Base-by-base conservation (phyloP, 768 basidiomycete species). In the Tulasnella sp. region DNA sequence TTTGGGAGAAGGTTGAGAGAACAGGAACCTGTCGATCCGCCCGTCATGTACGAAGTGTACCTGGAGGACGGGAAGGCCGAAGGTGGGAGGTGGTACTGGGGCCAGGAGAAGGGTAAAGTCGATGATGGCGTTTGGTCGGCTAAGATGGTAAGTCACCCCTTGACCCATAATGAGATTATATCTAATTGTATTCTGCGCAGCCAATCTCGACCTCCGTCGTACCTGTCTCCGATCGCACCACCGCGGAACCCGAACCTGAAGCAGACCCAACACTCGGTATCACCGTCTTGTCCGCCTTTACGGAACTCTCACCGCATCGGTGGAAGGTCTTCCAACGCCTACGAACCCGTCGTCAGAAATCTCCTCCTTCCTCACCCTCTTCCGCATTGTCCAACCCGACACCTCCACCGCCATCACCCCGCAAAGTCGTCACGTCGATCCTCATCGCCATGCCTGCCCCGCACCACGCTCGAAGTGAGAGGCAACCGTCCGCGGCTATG, bases 51-150 rank as follows among this genome's bases (percentile, higher is more conserved):
- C 11, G n/a, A 64, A 9, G 60, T 64, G 60, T 64, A 64, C n/a
- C 11, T 64, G 60, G 60, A 64, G 31, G 60, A 31, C 24, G 60
- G 60, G 7, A 64, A 64, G 14, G 31, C 60, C 8, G 60, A 64
- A 7, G 60, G 60, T 64, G 60, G 60, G 60, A 64, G 60, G 60
- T 64, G 60, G 60, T 64, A 64, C n/a, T 64, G 60, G 60, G 60
- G 60, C 60, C 31, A 28, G 60, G 60, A 64, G 28, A 64, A 64
- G 60, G 60, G 60, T 24, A 31, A n/a, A 24, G n/a, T 64, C 20
- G 60, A 64, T 31, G 60, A 64, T 64, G 60, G 60, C 14, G 31
- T 64, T 28, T 64, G 60, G 60, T 28, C n/a, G 31, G 16, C 20
- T n/a, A 64, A 64, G 60, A 64, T 64, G 60, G 60, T 64, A 8